phyloP scores from a whole-genome alignment of 139 green algal species.

The Picochlorum sp. region DNA sequence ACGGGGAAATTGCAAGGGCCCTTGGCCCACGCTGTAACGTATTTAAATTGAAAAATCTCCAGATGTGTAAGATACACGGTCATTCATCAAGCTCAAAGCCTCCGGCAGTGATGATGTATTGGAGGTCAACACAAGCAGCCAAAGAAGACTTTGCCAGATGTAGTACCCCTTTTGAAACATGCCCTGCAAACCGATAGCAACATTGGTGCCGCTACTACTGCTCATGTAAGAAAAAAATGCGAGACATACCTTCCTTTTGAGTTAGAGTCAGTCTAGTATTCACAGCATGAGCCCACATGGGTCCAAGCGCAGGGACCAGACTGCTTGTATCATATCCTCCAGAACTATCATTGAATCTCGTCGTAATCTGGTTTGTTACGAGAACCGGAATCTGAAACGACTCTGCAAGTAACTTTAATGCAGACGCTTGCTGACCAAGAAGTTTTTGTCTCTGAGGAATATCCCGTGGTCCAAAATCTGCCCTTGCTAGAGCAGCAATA shows the following conservation, averaged over 20 bases:
- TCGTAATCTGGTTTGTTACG: slow-evolving; percentile 64
- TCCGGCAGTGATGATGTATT: too few relatives aligned
- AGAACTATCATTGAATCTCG: slow-evolving; percentile 22
- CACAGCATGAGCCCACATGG: slow-evolving; percentile 84
- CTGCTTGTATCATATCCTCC: slow-evolving; percentile 3
- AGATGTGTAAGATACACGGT: too few relatives aligned
- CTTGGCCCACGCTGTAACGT: too few relatives aligned
- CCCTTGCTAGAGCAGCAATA: slow-evolving; percentile 54
- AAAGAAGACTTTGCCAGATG: too few relatives aligned
- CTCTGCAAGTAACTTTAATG: slow-evolving; percentile 69
- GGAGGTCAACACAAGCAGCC: too few relatives aligned
- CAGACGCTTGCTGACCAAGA: slow-evolving; percentile 39
- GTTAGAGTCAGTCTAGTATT: slow-evolving; percentile 81
- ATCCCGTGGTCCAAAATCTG: slow-evolving; percentile 11
- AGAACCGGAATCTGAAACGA: slow-evolving; percentile 57
- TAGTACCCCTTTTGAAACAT: too few relatives aligned
- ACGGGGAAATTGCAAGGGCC: too few relatives aligned
- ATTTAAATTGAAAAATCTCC: too few relatives aligned
- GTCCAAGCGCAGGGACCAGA: slow-evolving; percentile 75
- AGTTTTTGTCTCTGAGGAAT: slow-evolving; percentile 21
- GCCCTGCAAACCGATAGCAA: too few relatives aligned
- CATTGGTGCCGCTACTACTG: too few relatives aligned
- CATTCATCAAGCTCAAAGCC: too few relatives aligned
- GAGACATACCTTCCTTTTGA: slow-evolving; percentile 11
- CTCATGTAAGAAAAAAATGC: too few relatives aligned